Percentiles rank a stretch among this genome's conserved stretches.
Evolutionary conservation across 2,329 filamentous ascomycete genomes (phyloP).

Genomic region (Thermothelomyces thermophilus): DNA sequence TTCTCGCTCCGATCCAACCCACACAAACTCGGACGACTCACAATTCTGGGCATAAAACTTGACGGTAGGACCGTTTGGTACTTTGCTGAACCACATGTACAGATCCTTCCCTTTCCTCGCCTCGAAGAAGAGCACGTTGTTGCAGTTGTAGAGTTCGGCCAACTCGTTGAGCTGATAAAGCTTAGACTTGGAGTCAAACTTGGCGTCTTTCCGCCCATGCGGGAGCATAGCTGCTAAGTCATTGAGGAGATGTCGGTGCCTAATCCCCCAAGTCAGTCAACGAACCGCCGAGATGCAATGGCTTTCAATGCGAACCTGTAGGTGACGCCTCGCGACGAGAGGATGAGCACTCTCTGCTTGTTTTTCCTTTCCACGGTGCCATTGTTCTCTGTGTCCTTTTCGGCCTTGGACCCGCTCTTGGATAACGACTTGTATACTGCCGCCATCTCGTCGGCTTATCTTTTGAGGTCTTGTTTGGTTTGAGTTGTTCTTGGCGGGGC

Average conservation of each 20-base stretch:
- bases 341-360: conserved; percentile 74
- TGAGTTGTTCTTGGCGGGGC: conserved; percentile 3
- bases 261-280: conserved; percentile 31
- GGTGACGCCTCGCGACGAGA: conserved; percentile 88
- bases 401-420: conserved; percentile 47
- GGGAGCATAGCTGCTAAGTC: conserved; percentile 85
- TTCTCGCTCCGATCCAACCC: background rate
- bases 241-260: conserved; percentile 87
- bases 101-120: conserved; percentile 90
- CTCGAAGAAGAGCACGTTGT: conserved; percentile 90
- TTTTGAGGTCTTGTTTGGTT: background rate
- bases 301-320: conserved; percentile 54
- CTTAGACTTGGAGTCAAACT: conserved; percentile 94
- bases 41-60: conserved; percentile 69
- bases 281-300: background rate
- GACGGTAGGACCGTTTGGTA: conserved; percentile 65
- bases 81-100: conserved; percentile 88
- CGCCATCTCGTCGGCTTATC: conserved; percentile 46
- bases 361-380: conserved; percentile 51
- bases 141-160: conserved; percentile 74
- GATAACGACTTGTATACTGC: conserved; percentile 70
- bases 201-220: conserved; percentile 88
- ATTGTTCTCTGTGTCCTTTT: conserved; percentile 32
- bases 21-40: no score
- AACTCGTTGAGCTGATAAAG: conserved; percentile 71